Percentiles rank a stretch among this genome's conserved stretches.
These are phyloP conservation scores for Periglandula ipomoeae DNA, from an alignment of 2,329 filamentous ascomycete genomes.

Conservation along the genomic window DNA sequence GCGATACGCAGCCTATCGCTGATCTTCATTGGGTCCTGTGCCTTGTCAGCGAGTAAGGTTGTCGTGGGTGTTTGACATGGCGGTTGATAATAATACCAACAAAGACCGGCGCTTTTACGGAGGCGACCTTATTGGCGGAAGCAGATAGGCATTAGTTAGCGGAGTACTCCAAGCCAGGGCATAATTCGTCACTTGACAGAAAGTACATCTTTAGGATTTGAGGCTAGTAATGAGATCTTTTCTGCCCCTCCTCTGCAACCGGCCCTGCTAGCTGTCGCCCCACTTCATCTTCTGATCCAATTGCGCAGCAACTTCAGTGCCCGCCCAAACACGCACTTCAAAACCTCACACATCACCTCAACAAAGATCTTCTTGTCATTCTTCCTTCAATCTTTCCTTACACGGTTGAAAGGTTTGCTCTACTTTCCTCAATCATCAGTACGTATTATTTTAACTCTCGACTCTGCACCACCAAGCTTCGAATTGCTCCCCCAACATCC, in stretches of 20 bases:
- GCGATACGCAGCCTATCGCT: not conserved
- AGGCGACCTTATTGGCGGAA: not conserved
- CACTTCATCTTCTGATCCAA: slow-evolving; percentile 12
- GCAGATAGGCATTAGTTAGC: not conserved
- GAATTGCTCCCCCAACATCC: not conserved
- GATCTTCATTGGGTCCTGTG: not conserved
- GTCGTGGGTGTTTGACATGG: slow-evolving; percentile 10
- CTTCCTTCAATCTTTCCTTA: not conserved
- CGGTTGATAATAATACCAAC: slow-evolving; percentile 14
- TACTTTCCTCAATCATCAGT: not conserved
- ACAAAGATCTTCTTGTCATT: slow-evolving; percentile 4
- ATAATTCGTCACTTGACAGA: not conserved
- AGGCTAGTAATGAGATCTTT: slow-evolving; percentile 13
- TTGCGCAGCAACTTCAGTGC: slow-evolving; percentile 4
- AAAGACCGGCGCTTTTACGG: slow-evolving; percentile 1
- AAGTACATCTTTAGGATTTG: not conserved
- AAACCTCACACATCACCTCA: slow-evolving; percentile 5
- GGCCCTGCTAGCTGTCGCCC: slow-evolving; percentile 10
- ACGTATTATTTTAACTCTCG: not conserved
- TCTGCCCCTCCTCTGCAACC: slow-evolving; percentile 10
- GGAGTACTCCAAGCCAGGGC: not conserved
- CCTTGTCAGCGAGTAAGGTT: not conserved
- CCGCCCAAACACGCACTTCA: slow-evolving; percentile 5
- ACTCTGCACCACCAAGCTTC: not conserved
- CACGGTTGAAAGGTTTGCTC: not conserved